phyloP scores from a whole-genome alignment of 2,329 filamentous ascomycete genomes.

The Fusarium succisae region DNA sequence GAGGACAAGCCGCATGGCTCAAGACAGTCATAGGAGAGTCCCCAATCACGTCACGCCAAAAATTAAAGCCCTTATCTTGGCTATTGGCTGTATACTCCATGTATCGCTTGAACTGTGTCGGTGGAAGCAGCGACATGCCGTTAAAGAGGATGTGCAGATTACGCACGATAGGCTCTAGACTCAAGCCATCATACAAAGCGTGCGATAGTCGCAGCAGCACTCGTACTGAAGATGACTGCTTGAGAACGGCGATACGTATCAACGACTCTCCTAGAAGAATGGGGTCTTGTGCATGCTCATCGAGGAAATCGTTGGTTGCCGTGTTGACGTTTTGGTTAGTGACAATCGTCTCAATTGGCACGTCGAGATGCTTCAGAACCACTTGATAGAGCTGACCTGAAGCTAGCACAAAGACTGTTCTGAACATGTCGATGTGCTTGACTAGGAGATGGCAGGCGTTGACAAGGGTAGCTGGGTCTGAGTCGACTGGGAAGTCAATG shows the following conservation, averaged over 20 bases:
- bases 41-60: constrained; percentile 9
- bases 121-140: constrained; percentile 4
- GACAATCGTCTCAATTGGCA: background rate
- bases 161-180: constrained; percentile 27
- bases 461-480: background rate
- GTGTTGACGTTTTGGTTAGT: background rate
- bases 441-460: background rate
- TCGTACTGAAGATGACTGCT: constrained; percentile 1
- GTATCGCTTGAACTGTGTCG: constrained; percentile 27
- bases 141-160: constrained; percentile 25
- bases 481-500: background rate
- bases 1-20: background rate
- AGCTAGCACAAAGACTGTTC: constrained; percentile 2
- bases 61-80: background rate
- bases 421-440: constrained; percentile 6
- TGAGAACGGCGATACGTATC: constrained; percentile 8
- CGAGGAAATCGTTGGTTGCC: background rate
- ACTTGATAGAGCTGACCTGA: constrained; percentile 4
- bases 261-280: background rate
- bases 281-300: background rate
- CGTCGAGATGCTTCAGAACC: background rate
- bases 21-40: constrained; percentile 2
- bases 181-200: constrained; percentile 38
- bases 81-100: constrained; percentile 14
- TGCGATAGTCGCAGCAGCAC: constrained; percentile 32